phyloP scores from a whole-genome alignment of 2,329 filamentous ascomycete species.

The Lachnum nothofagi region DNA sequence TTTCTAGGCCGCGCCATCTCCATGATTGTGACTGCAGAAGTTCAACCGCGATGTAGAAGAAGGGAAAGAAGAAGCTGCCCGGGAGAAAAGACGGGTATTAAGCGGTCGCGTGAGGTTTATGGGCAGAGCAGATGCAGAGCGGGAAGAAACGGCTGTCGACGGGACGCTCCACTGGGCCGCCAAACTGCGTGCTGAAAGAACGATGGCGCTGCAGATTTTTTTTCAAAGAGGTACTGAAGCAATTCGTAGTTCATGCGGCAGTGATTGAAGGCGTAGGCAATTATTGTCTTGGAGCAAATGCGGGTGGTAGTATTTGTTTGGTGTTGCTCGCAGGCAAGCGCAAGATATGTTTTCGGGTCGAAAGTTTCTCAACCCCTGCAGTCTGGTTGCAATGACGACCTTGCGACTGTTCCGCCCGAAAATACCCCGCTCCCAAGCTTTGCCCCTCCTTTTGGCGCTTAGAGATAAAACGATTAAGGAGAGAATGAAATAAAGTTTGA shows the following conservation, averaged over 20 bases:
- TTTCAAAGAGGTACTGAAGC: background rate
- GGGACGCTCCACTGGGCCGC: conserved; percentile 1
- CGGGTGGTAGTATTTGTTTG: background rate
- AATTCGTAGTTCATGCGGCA: background rate
- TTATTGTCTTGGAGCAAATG: background rate
- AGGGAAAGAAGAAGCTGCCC: background rate
- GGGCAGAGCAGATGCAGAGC: conserved; percentile 2
- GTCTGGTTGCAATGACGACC: background rate
- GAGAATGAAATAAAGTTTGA: background rate
- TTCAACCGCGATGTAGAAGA: conserved; percentile 1
- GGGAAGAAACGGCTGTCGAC: conserved; percentile 18
- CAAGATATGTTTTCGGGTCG: background rate
- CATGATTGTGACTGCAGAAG: conserved; percentile 8
- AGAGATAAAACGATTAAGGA: no score
- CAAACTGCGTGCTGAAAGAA: background rate
- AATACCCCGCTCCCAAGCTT: background rate
- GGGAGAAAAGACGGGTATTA: background rate
- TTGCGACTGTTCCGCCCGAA: background rate
- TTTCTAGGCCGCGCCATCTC: conserved; percentile 26
- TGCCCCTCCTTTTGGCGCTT: background rate
- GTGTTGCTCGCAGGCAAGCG: background rate
- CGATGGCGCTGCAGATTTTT: background rate
- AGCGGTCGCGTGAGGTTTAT: conserved; percentile 20
- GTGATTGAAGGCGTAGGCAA: background rate
- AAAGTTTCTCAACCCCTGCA: background rate